Base-by-base conservation (phyloP, 2,329 filamentous ascomycete genomes). In the Microdochium bolleyi region DNA sequence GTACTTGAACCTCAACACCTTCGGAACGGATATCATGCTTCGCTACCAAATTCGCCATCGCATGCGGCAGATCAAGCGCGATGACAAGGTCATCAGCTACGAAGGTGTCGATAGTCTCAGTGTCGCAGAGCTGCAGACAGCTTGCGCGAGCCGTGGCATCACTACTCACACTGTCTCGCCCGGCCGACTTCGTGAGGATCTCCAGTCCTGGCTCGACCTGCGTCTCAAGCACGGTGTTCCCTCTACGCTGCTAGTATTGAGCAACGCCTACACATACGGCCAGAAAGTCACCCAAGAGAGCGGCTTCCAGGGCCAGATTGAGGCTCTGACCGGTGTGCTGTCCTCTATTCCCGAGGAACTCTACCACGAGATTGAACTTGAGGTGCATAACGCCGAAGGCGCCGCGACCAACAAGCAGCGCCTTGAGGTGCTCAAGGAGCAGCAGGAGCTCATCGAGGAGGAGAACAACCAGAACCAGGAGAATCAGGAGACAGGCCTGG, bases 1-100 rank as follows among this genome's bases (percentile, higher is more conserved):
- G 56, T 99, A 99, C 76, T 92, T 99, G 86, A 96, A 95, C 72
- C 82, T 99, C 53, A 94, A 92, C 74, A 92, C 91, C 0, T 96
- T 97, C 63, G 94, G 94, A 59, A 97, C 94, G 22, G 94, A 99
- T 71, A 89, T 91, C 70, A 95, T 99, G 88, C 85, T 99, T 51
- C 89, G 94, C 52, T 99, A 99, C 74, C 91, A 95, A 68, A 84
- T 99, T 63, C 89, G 94, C 54, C 92, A 97, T 73, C 89, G 92
- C 57, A 99, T 99, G 94, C 85, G 92, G 62, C 94, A 99, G 73
- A 97, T 97, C 78, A 99, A 99, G 84, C 87, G 92, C 57, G 94
- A 99, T 65, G 94, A 99, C 73, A 86, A 85, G 60, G 91, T 92
- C 57, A 99, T 99, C 67, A 88, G 84, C 68, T 96, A 87, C 65